Evolutionary conservation across 805 yeast species (phyloP).

Genomic region (Nakazawaea molendinolei): DNA sequence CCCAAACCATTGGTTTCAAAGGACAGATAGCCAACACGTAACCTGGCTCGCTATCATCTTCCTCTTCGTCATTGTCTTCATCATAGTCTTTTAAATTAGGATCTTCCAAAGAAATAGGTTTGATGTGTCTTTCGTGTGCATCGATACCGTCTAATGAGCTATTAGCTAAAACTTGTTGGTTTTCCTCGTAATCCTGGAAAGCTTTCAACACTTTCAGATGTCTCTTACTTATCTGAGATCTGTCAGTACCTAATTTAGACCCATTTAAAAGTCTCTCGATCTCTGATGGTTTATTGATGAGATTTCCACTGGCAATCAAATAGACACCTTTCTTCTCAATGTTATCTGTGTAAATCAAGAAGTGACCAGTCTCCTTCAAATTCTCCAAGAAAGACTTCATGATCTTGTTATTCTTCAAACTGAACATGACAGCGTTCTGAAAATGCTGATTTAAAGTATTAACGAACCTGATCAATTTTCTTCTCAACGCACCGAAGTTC

Average conservation of each 20-base stretch:
- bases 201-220: conserved; percentile 25
- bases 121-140: too few species aligned
- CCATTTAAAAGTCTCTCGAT: conserved; percentile 39
- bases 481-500: conserved; percentile 66
- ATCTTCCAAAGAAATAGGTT: too few species aligned
- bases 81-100: too few species aligned
- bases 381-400: conserved; percentile 46
- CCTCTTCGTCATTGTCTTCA: conserved; percentile 22
- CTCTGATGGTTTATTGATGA: conserved; percentile 35
- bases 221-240: conserved; percentile 25
- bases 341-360: conserved; percentile 66
- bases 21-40: conserved; percentile 73
- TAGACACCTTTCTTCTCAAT: conserved; percentile 73
- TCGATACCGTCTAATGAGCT: too few species aligned
- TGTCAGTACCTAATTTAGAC: conserved; percentile 45
- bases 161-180: conserved; percentile 6
- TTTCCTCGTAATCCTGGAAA: conserved; percentile 19
- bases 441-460: conserved; percentile 60
- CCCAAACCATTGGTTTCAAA: conserved; percentile 85
- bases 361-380: conserved; percentile 64
- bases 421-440: conserved; percentile 64
- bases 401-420: conserved; percentile 38
- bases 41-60: conserved; percentile 33
- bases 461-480: conserved; percentile 77
- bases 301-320: conserved; percentile 64